Evolutionary conservation across 495 filamentous ascomycete genomes (phyloP).

Genomic region (Lophium mytilinum): DNA sequence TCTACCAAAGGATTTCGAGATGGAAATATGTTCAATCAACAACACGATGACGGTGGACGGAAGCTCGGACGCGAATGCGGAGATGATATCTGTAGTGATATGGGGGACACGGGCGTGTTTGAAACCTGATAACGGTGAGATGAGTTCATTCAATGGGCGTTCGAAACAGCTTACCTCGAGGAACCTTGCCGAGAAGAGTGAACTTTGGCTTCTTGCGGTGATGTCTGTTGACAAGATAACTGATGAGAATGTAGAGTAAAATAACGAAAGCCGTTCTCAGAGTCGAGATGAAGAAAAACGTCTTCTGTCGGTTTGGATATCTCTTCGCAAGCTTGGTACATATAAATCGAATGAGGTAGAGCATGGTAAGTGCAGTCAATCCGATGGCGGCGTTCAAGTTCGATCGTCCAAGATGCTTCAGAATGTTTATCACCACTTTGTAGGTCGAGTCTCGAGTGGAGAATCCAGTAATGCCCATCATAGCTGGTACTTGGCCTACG

Average conservation of each 20-base stretch:
- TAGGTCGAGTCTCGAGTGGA: slow-evolving; percentile 75
- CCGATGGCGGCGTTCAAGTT: slow-evolving; percentile 83
- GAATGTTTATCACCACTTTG: slow-evolving; percentile 73
- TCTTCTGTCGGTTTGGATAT: slow-evolving; percentile 59
- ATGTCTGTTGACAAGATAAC: slow-evolving; percentile 67
- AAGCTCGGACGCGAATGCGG: slow-evolving; percentile 52
- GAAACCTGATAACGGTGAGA: slow-evolving; percentile 50
- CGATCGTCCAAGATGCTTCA: slow-evolving; percentile 63
- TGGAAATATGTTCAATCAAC: slow-evolving; percentile 77
- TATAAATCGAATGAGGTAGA: slow-evolving; percentile 69
- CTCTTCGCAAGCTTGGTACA: slow-evolving; percentile 63
- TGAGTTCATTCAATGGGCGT: neutral
- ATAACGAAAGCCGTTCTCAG: slow-evolving; percentile 89
- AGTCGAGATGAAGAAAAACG: slow-evolving; percentile 84
- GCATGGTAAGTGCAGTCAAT: slow-evolving; percentile 67
- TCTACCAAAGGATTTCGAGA: slow-evolving; percentile 93
- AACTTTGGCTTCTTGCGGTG: slow-evolving; percentile 49
- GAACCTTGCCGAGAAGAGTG: slow-evolving; percentile 65
- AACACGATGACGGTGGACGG: slow-evolving; percentile 85
- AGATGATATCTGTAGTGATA: slow-evolving; percentile 56
- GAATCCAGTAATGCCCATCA: slow-evolving; percentile 80
- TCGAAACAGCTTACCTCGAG: slow-evolving; percentile 46
- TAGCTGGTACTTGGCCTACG: slow-evolving; percentile 71
- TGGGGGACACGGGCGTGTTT: slow-evolving; percentile 69
- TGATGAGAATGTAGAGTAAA: slow-evolving; percentile 86